phyloP scores from a whole-genome alignment of 106 monocot species.

The Acorus gramineus region DNA sequence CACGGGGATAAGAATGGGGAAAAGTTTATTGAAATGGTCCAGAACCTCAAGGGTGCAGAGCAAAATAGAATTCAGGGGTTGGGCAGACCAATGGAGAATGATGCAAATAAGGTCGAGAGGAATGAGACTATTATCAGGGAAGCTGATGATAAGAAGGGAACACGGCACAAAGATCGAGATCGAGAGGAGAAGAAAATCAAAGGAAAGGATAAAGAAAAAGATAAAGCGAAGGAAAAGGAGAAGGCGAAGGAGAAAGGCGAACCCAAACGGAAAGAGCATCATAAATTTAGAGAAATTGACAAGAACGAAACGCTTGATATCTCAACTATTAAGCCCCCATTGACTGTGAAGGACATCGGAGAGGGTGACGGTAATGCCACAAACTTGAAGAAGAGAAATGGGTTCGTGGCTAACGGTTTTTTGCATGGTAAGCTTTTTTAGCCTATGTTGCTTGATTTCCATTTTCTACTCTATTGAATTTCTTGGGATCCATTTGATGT shows the following conservation, averaged over 20 bases:
- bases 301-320: slow-evolving; percentile 23
- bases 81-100: neutral
- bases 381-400: slow-evolving; percentile 45
- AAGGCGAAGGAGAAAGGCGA: slow-evolving; percentile 16
- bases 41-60: too few species aligned
- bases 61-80: too few species aligned
- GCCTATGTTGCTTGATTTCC: neutral
- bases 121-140: neutral
- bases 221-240: slow-evolving; percentile 13
- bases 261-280: slow-evolving; percentile 20
- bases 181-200: slow-evolving; percentile 11
- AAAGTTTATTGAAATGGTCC: too few species aligned
- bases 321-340: slow-evolving; percentile 17
- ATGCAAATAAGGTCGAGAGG: neutral
- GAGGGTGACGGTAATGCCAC: slow-evolving; percentile 15
- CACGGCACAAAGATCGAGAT: slow-evolving; percentile 14
- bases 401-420: slow-evolving; percentile 42
- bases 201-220: slow-evolving; percentile 9
- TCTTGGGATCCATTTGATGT: slow-evolving; percentile 1
- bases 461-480: neutral
- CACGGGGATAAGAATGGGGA: neutral
- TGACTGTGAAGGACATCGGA: slow-evolving; percentile 8
- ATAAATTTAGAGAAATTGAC: slow-evolving; percentile 12
- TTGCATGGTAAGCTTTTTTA: slow-evolving; percentile 45
- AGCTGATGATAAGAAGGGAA: slow-evolving; percentile 1